Evolutionary conservation across 345 rosid genomes (phyloP), one percentile per base, ranked within the genome.

Genomic region (Salix purpurea): DNA sequence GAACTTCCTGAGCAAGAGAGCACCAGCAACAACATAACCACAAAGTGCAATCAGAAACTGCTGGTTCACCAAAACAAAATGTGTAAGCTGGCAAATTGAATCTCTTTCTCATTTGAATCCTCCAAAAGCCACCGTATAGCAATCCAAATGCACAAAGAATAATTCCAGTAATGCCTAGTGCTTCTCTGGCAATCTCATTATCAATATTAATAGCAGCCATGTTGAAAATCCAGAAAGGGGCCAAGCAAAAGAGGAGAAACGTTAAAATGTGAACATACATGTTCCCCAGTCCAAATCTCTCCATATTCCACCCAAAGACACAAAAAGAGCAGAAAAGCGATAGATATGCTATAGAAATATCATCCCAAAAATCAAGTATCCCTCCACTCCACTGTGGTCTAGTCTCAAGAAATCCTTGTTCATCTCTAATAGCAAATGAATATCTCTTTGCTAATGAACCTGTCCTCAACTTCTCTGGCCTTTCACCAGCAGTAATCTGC

Each of bases 241-340:
- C 97, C 82, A 87, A 68, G 83, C 97, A 95, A 48, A 95, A 95
- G 75, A 93, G 90, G 74, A 90, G 74, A 77, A 93, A 95, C 15
- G 97, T 95, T 0, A 96, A 96, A 54, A 93, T 89, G 78, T 95
- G 97, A 52, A 93, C 99, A 77, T 91, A 95, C 97, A 91, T 91
- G 87, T 95, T 95, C 48, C 99, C 99, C 71, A 95, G 91, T 24
- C 97, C 96, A 42, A 95, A 91, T 78, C 97, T 90, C 80, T 95
- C 98, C 99, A 91, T 91, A 78, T 95, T 93, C 99, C 98, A 91
- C 56, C 99, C 98, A 42, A 95, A 95, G 58, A 93, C 97, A 86
- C 96, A 95, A 79, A 86, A 95, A 18, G 84, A 87, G 77, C 98
- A 95, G 81, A 91, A 90, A 7, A 90, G 88, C 7, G 98, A 96